phyloP scores from a whole-genome alignment of 1,139 yeast genomes.

The Pichia sp. region DNA sequence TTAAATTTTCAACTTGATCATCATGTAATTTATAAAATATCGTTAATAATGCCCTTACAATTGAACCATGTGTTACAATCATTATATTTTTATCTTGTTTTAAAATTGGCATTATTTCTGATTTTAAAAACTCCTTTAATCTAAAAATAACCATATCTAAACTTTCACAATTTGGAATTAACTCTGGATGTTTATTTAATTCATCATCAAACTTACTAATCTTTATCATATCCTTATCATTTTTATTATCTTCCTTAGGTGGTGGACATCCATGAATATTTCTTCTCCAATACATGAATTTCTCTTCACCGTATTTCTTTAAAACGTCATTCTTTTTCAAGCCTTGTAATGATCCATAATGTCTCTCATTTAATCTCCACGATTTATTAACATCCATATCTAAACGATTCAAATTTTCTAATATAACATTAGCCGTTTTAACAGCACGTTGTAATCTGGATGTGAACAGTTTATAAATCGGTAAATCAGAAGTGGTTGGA shows the following conservation, averaged over 20 bases:
- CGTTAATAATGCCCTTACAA: conserved; percentile 63
- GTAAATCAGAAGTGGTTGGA: conserved; percentile 26
- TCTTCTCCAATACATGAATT: conserved; percentile 30
- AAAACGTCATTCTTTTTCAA: conserved; percentile 49
- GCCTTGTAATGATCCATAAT: conserved; percentile 77
- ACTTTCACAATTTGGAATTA: conserved; percentile 64
- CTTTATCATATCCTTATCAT: conserved; percentile 18
- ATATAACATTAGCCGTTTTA: conserved; percentile 57
- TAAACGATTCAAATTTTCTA: conserved; percentile 38
- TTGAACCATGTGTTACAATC: conserved; percentile 71
- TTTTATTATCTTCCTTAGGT: conserved; percentile 35
- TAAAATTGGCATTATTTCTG: conserved; percentile 36
- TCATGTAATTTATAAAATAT: conserved; percentile 51
- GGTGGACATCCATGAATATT: conserved; percentile 55
- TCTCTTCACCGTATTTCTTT: conserved; percentile 47
- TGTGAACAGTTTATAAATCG: conserved; percentile 55
- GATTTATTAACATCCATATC: conserved; percentile 47
- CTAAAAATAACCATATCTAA: conserved; percentile 58
- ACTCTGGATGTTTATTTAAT: conserved; percentile 19
- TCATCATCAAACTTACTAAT: conserved; percentile 17
- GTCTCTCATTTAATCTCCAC: conserved; percentile 76
- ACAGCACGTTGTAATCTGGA: conserved; percentile 61
- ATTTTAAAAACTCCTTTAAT: conserved; percentile 47
- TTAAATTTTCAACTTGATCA: conserved; percentile 56
- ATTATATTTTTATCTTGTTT: conserved; percentile 38